Percentiles rank a stretch among this genome's conserved stretches.
Evolutionary conservation across 345 rosid species (phyloP).

Genomic region (Erucastrum elatum): DNA sequence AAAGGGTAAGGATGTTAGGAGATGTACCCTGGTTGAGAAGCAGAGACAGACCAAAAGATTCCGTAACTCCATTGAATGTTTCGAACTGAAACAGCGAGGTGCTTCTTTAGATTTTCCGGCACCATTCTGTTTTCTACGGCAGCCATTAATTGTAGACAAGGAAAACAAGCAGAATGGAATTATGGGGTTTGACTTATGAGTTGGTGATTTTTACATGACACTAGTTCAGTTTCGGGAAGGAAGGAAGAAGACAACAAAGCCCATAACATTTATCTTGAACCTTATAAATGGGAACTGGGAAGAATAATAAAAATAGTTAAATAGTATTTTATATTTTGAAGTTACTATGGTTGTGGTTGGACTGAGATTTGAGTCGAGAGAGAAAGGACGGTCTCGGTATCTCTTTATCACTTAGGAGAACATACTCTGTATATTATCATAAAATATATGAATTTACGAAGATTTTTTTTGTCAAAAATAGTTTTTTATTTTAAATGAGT

Average conservation of each 20-base stretch:
- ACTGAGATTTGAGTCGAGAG: conserved; percentile 29
- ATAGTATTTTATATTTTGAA: neutral
- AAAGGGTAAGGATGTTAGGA: conserved; percentile 8
- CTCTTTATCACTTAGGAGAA: conserved; percentile 19
- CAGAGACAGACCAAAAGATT: conserved; percentile 88
- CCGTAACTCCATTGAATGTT: conserved; percentile 91
- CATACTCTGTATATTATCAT: conserved; percentile 12
- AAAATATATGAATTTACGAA: conserved; percentile 14
- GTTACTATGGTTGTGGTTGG: conserved; percentile 26
- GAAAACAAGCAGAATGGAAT: neutral
- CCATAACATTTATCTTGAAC: neutral
- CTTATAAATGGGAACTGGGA: conserved; percentile 1
- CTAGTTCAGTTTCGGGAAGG: conserved; percentile 4
- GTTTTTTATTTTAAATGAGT: neutral
- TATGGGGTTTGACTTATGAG: conserved; percentile 4
- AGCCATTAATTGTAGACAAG: conserved; percentile 17
- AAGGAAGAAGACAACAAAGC: conserved; percentile 28
- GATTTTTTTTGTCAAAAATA: neutral
- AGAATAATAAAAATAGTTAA: neutral
- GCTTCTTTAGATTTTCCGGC: conserved; percentile 66
- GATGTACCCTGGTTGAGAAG: conserved; percentile 75
- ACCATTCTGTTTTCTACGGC: conserved; percentile 36
- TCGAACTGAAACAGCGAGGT: conserved; percentile 79
- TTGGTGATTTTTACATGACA: conserved; percentile 24
- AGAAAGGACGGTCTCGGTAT: conserved; percentile 23